Base-by-base conservation (phyloP, 2,329 filamentous ascomycete species). In the Phoma herbarum region DNA sequence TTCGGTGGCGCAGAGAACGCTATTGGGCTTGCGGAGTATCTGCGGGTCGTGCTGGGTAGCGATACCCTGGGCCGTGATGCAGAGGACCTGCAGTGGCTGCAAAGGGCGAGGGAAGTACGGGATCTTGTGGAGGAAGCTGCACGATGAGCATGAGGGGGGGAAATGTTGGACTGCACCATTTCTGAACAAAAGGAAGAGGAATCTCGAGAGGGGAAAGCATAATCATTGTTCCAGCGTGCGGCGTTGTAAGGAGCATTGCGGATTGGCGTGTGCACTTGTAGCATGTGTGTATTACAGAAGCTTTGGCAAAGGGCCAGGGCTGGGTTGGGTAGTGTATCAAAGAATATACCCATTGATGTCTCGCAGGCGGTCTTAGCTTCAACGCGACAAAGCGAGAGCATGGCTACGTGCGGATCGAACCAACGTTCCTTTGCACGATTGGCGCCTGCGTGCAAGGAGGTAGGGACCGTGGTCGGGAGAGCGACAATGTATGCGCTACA, bases 1-100 rank as follows among this genome's bases (percentile, higher is more conserved):
- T 89, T 88, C 66, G 88, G 88, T 12, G 84, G 85, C 50, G 84
- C 88, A 39, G 81, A 83, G 52, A 86, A 86, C 61, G 84, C 84
- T 3, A 77, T 79, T 39, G 74, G 76, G 23, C 75, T 82, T 8
- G 64, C 69, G 12, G 76, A 78, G 37, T 62, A 71, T 25, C 51
- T 79, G 53, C 64, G 72, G 18, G 72, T 82, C 52, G 67, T 86
- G 35, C 75, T 81, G 33, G 77, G 80, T 55, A 77, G 75, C 50
- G 79, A 78, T 7, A 73, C 82, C 31, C 67, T 80, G 12, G 66
- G 62, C 10, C 53, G 74, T 63, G 37, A 68, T 28, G 63, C 77
- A 42, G 70, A 78, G 56, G 77, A 80, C 52, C 70, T 70, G 46
- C 60, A 63, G 39, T 76, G 74, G 74, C 57, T 63, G 25, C 73